Base-by-base conservation (phyloP, 257 asterid genomes). In the Nicotiana obtusifolia region DNA sequence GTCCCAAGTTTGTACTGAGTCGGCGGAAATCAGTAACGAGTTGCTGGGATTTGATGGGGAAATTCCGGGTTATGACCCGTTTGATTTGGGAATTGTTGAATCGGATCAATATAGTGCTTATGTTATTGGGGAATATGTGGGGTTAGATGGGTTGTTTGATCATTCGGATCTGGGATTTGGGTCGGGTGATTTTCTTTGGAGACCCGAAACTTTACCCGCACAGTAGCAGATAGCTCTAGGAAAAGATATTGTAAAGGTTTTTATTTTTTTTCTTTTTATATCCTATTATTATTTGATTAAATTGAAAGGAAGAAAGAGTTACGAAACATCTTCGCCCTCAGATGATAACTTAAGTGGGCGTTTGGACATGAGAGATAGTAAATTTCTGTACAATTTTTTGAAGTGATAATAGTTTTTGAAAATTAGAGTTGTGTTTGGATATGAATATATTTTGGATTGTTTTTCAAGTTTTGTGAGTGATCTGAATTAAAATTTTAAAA, bases 121-220 rank as follows among this genome's bases (percentile, higher is more conserved):
- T 10, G 87, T 35, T 35, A 80, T 67, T 28, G 71, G 85, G 54
- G 94, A 87, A 26, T 85, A 80, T 68, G 86, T 85, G 6, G 86
- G 80, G 81, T n/a, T 87, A 5, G 92, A 87, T 61, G 89, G 90
- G n/a, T 85, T 89, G 83, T 89, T 87, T 41, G 92, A 89, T 57
- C 37, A 85, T 80, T 83, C 89, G 83, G 90, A 87, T 66, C 3
- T 81, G 19, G 87, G 84, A 31, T 82, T 83, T 22, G 88, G 89
- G 83, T 83, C 87, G 64, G 73, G 83, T 35, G 90, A 82, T 64
- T 61, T 77, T n/a, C 49, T 81, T 1, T 80, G 89, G 86, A 82
- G 89, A 60, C 90, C 92, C 73, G 94, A 86, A 60, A 86, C 89
- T 31, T 80, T 90, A 79, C 95, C 92, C 80, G 90, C 93, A 10